Evolutionary conservation across 768 basidiomycete genomes (phyloP), one percentile per base, ranked within the genome.

Genomic region (Suillus spraguei): DNA sequence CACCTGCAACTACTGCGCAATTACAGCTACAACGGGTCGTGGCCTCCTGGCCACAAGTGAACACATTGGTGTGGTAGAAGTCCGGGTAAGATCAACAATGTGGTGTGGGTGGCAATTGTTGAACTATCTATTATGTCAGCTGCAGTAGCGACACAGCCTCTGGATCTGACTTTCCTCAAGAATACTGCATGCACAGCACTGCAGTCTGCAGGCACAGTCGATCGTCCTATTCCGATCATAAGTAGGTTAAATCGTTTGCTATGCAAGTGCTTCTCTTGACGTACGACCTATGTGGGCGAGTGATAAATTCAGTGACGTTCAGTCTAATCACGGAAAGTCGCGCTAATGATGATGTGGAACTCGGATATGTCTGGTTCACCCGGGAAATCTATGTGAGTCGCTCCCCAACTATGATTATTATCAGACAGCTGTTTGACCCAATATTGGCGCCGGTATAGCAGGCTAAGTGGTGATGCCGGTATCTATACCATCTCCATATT

Each of bases 181-280:
- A 39, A 1, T 39, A 39, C 10, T 47, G 13, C 46, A 44, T n/a
- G 42, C 20, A 47, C 46, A 22, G 49, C 49, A 28, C 14, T 49
- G 49, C 16, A 50, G 8, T 17, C 28, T 9, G 28, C 32, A 33
- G 50, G 50, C 20, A 52, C 50, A 33, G 5, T 52, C 20, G 32
- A 33, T 33, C 6, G 52, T 13, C 33, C 10, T n/a, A 53, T 53
- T 53, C 32, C 52, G 32, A 17, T 53, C 52, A 53, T 33, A 11
- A 53, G 32, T 52, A 52, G 50, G 50, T 32, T 52, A 52, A 52
- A 52, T 52, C 28, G 16, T 33, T 52, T 52, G 50, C 50, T 17
- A 52, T 32, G 50, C 32, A 52, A 20, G 28, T 32, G 4, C 49
- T 32, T 52, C 28, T 52, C 50, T 17, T 50, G 24, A 17, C 1